A percentile compares a stretch with the other conserved stretches of the same genome.
Evolutionary conservation across 768 basidiomycete species (phyloP).

Genomic region (Hygrocybe coccinea): DNA sequence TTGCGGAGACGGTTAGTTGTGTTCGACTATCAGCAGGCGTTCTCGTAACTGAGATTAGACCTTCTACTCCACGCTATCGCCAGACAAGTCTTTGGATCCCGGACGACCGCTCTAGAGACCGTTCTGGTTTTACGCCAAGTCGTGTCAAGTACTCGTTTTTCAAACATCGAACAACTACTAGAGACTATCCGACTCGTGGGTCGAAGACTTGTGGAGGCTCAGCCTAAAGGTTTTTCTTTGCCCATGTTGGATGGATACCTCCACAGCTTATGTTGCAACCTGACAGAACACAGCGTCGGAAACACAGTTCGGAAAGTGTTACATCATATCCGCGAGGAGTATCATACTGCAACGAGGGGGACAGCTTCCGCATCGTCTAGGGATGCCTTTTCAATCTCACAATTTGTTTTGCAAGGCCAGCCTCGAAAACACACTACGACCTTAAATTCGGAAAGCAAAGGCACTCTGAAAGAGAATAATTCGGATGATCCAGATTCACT

Average conservation of each 20-base stretch:
- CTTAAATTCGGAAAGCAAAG: conserved; percentile 47
- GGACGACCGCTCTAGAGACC: conserved; percentile 85
- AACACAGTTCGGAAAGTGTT: conserved; percentile 92
- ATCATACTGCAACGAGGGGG: conserved; percentile 68
- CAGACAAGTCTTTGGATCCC: conserved; percentile 90
- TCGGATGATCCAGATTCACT: conserved; percentile 75
- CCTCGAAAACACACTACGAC: conserved; percentile 48
- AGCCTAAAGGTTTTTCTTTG: conserved; percentile 76
- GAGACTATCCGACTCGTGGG: conserved; percentile 77
- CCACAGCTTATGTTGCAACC: conserved; percentile 8
- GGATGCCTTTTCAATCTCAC: conserved; percentile 65
- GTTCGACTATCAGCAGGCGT: conserved; percentile 12
- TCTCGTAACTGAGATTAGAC: too few species aligned
- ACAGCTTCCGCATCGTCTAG: conserved; percentile 33
- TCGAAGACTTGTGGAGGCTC: conserved; percentile 76
- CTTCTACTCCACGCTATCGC: conserved; percentile 12
- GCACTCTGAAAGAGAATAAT: conserved; percentile 63
- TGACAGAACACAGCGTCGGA: conserved; percentile 85
- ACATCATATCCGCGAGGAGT: conserved; percentile 93
- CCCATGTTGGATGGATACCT: conserved; percentile 5
- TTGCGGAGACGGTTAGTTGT: conserved; percentile 63
- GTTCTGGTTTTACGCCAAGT: conserved; percentile 84
- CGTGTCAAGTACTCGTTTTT: conserved; percentile 80
- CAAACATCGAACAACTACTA: conserved; percentile 80
- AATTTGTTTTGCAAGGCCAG: conserved; percentile 78